These are phyloP conservation scores for Leptomonas seymouri DNA, from an alignment of 208 protist genomes.

Conservation along the genomic window DNA sequence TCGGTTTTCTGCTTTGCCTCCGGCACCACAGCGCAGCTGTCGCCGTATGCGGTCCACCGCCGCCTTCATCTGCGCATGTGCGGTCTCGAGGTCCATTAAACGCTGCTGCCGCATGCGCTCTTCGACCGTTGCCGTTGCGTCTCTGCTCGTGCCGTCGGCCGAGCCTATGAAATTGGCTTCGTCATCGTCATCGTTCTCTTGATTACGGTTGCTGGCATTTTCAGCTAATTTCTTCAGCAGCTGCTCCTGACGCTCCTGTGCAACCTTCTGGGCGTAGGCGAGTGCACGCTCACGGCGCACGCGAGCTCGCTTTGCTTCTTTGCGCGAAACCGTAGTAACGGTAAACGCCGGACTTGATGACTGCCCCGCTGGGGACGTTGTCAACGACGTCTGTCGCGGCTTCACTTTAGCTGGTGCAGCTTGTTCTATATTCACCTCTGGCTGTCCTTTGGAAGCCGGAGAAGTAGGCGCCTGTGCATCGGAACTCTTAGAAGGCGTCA, in stretches of 20 bases:
- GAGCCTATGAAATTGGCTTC: not conserved
- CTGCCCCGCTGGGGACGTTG: not conserved
- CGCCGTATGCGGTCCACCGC: slow-evolving; percentile 56
- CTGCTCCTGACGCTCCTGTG: slow-evolving; percentile 19
- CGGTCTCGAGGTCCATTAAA: slow-evolving; percentile 60
- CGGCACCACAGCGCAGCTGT: slow-evolving; percentile 35
- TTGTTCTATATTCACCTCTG: too few relatives aligned
- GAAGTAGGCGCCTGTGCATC: too few relatives aligned
- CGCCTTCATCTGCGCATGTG: slow-evolving; percentile 53
- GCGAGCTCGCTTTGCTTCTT: slow-evolving; percentile 45
- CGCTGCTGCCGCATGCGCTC: slow-evolving; percentile 36
- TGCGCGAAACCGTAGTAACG: slow-evolving; percentile 34
- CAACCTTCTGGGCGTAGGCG: slow-evolving; percentile 51
- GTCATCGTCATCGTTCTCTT: not conserved
- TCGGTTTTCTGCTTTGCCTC: not conserved
- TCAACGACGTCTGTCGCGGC: not conserved
- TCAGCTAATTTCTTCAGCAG: slow-evolving; percentile 9
- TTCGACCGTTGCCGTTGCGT: slow-evolving; percentile 12
- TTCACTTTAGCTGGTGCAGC: not conserved
- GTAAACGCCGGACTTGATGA: slow-evolving; percentile 15
- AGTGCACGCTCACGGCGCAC: slow-evolving; percentile 58
- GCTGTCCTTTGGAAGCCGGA: too few relatives aligned
- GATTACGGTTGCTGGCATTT: not conserved
- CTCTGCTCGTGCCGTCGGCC: not conserved
- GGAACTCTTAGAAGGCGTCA: too few relatives aligned